Evolutionary conservation across 2,329 filamentous ascomycete genomes (phyloP).

Genomic region (Trichophyton mentagrophytes): DNA sequence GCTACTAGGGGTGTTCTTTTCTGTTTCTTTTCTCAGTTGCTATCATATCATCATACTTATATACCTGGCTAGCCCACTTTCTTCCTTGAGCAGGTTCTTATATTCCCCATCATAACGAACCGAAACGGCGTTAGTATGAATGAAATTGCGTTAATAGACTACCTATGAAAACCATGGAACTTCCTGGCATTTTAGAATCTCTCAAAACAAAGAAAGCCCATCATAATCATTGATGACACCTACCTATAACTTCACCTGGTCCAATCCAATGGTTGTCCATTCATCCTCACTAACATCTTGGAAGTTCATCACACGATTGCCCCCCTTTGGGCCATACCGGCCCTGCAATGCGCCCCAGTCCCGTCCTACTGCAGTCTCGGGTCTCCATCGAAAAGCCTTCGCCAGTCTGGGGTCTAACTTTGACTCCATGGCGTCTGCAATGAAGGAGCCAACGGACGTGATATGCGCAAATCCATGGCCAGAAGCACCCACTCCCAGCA

Average conservation of each 20-base stretch:
- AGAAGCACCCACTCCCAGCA: slow-evolving; percentile 40
- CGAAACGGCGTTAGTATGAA: neutral
- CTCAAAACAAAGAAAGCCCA: neutral
- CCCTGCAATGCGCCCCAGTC: neutral
- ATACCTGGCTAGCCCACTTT: slow-evolving; percentile 1
- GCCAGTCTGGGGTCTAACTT: slow-evolving; percentile 32
- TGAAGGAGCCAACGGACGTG: slow-evolving; percentile 39
- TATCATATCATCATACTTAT: neutral
- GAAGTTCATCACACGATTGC: neutral
- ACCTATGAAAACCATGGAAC: neutral
- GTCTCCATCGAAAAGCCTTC: slow-evolving; percentile 39
- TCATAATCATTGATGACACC: neutral
- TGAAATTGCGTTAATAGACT: neutral
- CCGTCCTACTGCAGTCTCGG: slow-evolving; percentile 14
- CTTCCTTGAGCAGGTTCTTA: neutral
- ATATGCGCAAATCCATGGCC: slow-evolving; percentile 44
- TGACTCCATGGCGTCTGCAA: slow-evolving; percentile 38
- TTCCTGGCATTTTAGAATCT: too few species aligned
- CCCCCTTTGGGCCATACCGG: neutral
- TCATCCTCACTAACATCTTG: neutral
- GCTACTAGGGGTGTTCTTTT: neutral
- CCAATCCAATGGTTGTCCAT: neutral
- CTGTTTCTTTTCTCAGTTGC: neutral
- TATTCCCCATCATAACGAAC: neutral
- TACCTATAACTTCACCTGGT: neutral